Evolutionary conservation across 352 stramenopile genomes (phyloP), one percentile per base, ranked within the genome.

Genomic region (Phytophthora palmivora): DNA sequence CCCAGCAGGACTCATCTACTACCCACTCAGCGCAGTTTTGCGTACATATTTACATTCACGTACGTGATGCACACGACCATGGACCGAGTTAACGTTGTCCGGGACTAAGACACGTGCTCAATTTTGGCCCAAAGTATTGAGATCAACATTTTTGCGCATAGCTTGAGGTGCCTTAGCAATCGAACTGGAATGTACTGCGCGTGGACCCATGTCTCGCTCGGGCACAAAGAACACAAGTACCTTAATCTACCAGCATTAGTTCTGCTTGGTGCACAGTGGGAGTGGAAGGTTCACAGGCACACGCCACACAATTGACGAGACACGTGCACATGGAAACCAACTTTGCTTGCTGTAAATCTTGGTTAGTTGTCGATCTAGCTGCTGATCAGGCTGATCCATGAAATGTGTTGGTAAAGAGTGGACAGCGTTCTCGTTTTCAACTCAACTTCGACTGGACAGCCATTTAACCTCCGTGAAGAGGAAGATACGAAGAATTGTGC

Each of bases 211-310:
- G 24, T 38, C 30, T 43, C 32, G 34, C 45, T 16, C 30, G 36
- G 2, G 2, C 14, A 16, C 53, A 44, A 32, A 53, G 30, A 42
- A 50, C 18, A 7, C 15, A 22, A 36, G 12, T 15, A 44, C 26
- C 8, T 58, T 39, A 58, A 58, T 41, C 50, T n/a, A 24, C 24
- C 24, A 19, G 22, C 24, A 21, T 30, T 49, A 38, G 18, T 59
- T 55, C 57, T 65, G 57, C 57, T 59, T 65, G 47, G 57, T 51
- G 16, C 21, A 41, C n/a, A 52, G 56, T 65, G 57, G 47, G 47
- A 65, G 47, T 28, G 24, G 24, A 6, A 28, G 47, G 5, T 39
- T 51, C 36, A 58, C 16, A 46, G 46, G 47, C 57, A 52, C 47
- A 22, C 37, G 19, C 45, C 14, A 22, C 28, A 49, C 33, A 46